Base-by-base conservation (phyloP, 805 yeast species). In the Pichia rugopelliculosa region DNA sequence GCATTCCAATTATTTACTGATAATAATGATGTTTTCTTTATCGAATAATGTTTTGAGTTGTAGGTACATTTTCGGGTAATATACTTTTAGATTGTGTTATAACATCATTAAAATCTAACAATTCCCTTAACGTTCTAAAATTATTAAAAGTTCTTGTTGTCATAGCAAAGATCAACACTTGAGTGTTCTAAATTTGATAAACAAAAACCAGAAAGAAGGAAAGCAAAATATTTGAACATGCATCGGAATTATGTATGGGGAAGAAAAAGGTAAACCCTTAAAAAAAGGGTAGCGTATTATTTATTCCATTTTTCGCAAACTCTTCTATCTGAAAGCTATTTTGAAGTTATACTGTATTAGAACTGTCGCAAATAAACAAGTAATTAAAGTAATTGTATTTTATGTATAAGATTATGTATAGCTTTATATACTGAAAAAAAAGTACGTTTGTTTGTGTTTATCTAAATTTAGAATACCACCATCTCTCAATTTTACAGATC, bases 401-500 rank as follows among this genome's bases (percentile, higher is more conserved):
- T 30, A 30, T 36, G 15, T 18, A 18, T 15, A 18, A n/a, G 15
- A 18, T 7, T 27, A 27, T 10, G 18, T 4, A 10, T n/a, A 6
- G 17, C 18, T 4, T n/a, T 34, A 12, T 42, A 27, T 24, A 39
- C 37, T 38, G 39, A 22, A 24, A 36, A 41, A 4, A 11, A n/a
- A 4, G 7, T n/a, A n/a, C 7, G 7, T 30, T n/a, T 25, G 24
- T 26, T 25, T 39, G 20, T 22, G 33, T 17, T 11, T 13, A 41
- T 27, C 41, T 42, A 20, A 51, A 44, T 22, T 36, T 24, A 1
- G 34, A 5, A 27, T 60, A 64, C 30, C 62, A 45, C 33, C 46
- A 52, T 45, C 87, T 66, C 58, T 84, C 90, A 12, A 77, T 44
- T 12, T 67, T 66, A 25, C 83, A 80, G 38, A 81, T 72, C 13